Conservation (phyloP, 2,329 filamentous ascomycete genomes). For the Graphilbum fragrans region DNA sequence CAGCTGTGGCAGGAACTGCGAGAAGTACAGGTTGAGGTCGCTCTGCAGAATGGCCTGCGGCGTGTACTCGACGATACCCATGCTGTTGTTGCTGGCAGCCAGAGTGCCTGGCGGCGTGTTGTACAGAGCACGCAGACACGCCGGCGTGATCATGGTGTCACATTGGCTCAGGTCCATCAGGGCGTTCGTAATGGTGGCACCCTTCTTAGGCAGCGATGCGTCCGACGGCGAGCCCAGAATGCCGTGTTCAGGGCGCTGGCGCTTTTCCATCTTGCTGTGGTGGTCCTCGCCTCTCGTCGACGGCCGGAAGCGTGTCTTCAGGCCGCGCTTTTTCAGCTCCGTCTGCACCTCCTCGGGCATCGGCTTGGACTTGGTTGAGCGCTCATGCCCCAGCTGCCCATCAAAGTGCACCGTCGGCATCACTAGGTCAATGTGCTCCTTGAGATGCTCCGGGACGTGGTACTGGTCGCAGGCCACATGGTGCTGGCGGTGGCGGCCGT, state of each 20-base stretch:
- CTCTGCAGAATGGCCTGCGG: slow-evolving; percentile 38
- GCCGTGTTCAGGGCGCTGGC: slow-evolving; percentile 10
- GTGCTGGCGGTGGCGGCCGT: slow-evolving; percentile 19
- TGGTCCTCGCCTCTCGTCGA: neutral
- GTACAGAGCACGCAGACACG: slow-evolving; percentile 39
- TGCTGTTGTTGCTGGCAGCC: slow-evolving; percentile 27
- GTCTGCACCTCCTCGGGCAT: slow-evolving; percentile 12
- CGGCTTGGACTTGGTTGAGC: slow-evolving; percentile 12
- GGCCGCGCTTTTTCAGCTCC: slow-evolving; percentile 15
- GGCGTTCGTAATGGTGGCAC: slow-evolving; percentile 16
- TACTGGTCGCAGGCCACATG: slow-evolving; percentile 30
- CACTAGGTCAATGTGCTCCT: slow-evolving; percentile 27
- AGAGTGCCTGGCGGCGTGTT: slow-evolving; percentile 25
- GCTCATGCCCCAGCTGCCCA: slow-evolving; percentile 7
- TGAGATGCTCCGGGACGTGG: slow-evolving; percentile 22
- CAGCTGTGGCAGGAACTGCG: slow-evolving; percentile 27
- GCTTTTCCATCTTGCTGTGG: neutral
- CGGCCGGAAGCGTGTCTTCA: neutral
- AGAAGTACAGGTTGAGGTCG: slow-evolving; percentile 36
- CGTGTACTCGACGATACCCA: slow-evolving; percentile 42
- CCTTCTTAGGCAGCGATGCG: slow-evolving; percentile 18
- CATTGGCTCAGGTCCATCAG: slow-evolving; percentile 26
- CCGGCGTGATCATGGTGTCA: slow-evolving; percentile 41
- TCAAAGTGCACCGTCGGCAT: slow-evolving; percentile 27
- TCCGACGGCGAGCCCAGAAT: slow-evolving; percentile 16